Evolutionary conservation across 2,329 filamentous ascomycete genomes (phyloP), one percentile per base, ranked within the genome.

Genomic region (Arthrobotrys entomopaga): DNA sequence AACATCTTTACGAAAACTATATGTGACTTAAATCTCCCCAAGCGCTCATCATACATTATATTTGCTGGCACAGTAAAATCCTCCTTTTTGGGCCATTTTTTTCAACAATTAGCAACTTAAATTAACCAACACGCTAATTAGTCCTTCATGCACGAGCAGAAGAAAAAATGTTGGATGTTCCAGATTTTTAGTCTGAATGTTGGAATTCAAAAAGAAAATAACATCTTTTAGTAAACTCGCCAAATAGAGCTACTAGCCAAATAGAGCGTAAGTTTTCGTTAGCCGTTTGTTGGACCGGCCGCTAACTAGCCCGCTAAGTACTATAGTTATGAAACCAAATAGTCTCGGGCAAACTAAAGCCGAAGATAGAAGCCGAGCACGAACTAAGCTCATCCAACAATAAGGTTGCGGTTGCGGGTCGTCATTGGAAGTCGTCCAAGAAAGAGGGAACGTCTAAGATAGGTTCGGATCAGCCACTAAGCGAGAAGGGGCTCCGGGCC

Each of bases 131-230:
- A 34, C 56, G n/a, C 66, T 71, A n/a, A n/a, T n/a, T n/a, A n/a
- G 34, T 52, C 53, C 50, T 54, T 65, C 52, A 61, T 60, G 61
- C 60, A 60, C 6, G 29, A 61, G 60, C 50, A 13, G 29, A 26
- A 29, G n/a, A n/a, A 61, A 56, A 61, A 73, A 73, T 66, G 69
- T 73, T 73, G 61, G 69, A 73, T 73, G 56, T 20, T 43, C 15
- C 20, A 52, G 43, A 38, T 15, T n/a, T n/a, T n/a, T 57, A 10
- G 13, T 11, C 6, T 19, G 10, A 22, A 7, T 53, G 24, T 53
- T n/a, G 50, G 22, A 53, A 53, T 50, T 11, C 46, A 19, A 50
- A 5, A 46, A 19, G 22, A 5, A 46, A 19, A 15, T 46, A 13
- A 46, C 11, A 16, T 13, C 19, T 22, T 11, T 13, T n/a, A n/a